Evolutionary conservation across 1,284 basidiomycete genomes (phyloP).

Genomic region (Bjerkandera adusta): DNA sequence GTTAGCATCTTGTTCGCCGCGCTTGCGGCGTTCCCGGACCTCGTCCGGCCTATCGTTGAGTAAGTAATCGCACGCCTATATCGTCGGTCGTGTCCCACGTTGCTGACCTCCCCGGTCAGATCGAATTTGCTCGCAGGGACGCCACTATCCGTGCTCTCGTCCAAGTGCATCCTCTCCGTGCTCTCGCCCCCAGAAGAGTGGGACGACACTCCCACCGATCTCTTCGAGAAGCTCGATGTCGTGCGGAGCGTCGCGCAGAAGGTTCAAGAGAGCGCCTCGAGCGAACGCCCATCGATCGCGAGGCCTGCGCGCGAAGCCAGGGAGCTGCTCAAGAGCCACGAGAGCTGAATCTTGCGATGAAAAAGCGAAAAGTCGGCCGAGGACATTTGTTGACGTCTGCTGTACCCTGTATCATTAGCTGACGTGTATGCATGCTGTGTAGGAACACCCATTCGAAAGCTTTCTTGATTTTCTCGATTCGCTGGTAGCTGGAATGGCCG

Average conservation of each 20-base stretch:
- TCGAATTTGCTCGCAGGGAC: conserved; percentile 61
- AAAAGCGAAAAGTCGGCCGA: too few relatives aligned
- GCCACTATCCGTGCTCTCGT: conserved; percentile 59
- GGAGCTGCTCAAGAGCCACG: conserved; percentile 60
- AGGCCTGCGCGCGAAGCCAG: conserved; percentile 84
- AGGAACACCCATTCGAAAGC: too few relatives aligned
- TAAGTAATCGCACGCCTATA: conserved; percentile 36
- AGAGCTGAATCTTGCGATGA: too few relatives aligned
- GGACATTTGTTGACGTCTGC: too few relatives aligned
- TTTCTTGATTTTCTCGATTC: too few relatives aligned
- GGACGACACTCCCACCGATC: conserved; percentile 40
- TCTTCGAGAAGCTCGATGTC: conserved; percentile 67
- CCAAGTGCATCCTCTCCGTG: conserved; percentile 65
- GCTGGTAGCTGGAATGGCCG: too few relatives aligned
- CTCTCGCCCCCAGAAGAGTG: conserved; percentile 48
- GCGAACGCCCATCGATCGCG: conserved; percentile 74
- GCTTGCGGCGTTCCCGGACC: conserved; percentile 62
- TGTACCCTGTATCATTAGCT: too few relatives aligned
- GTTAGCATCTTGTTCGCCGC: conserved; percentile 69
- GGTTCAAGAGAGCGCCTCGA: conserved; percentile 66
- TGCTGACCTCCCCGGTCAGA: conserved; percentile 27
- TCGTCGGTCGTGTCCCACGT: neutral
- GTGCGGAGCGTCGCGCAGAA: conserved; percentile 72
- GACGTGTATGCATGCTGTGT: too few relatives aligned
- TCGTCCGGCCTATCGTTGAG: conserved; percentile 70